Evolutionary conservation across 352 stramenopile genomes (phyloP).

Genomic region (Pythium dissotocum): DNA sequence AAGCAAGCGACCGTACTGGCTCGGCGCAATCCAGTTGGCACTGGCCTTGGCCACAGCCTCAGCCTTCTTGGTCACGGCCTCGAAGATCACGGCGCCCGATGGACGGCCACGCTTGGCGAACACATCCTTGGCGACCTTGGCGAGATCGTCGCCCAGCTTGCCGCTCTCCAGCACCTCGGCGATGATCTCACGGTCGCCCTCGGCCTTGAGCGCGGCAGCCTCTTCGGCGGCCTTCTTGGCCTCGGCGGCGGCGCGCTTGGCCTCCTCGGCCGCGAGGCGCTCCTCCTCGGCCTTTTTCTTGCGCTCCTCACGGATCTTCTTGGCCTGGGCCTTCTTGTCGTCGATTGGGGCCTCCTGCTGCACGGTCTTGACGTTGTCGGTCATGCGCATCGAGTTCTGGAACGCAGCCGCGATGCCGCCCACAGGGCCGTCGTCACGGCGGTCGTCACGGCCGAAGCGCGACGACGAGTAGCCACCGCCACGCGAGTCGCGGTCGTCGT

Average conservation of each 20-base stretch:
- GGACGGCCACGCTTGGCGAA: constrained; percentile 49
- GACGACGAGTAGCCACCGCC: constrained; percentile 15
- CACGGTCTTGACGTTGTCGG: constrained; percentile 15
- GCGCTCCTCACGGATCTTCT: constrained; percentile 73
- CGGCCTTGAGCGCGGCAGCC: constrained; percentile 46
- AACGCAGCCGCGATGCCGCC: constrained; percentile 43
- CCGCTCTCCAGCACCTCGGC: constrained; percentile 57
- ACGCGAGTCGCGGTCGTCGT: constrained; percentile 24
- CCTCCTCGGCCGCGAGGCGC: constrained; percentile 56
- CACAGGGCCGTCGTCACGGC: constrained; percentile 35
- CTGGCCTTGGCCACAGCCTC: constrained; percentile 74
- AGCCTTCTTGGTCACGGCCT: constrained; percentile 47
- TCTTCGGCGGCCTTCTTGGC: constrained; percentile 61
- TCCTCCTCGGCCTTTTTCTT: constrained; percentile 86
- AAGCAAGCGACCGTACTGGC: constrained; percentile 63
- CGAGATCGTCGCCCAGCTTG: constrained; percentile 70
- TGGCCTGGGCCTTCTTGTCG: constrained; percentile 59
- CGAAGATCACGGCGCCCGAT: constrained; percentile 52
- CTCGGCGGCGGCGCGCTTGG: constrained; percentile 59
- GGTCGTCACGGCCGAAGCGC: constrained; percentile 30
- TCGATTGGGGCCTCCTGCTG: not conserved
- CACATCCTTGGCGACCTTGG: constrained; percentile 46
- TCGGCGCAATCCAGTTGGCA: constrained; percentile 76
- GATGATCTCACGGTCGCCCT: constrained; percentile 55
- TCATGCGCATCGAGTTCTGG: constrained; percentile 44